Percentiles rank a stretch among this genome's conserved stretches.
Evolutionary conservation across 495 filamentous ascomycete genomes (phyloP).

Genomic region (Neurospora terricola): DNA sequence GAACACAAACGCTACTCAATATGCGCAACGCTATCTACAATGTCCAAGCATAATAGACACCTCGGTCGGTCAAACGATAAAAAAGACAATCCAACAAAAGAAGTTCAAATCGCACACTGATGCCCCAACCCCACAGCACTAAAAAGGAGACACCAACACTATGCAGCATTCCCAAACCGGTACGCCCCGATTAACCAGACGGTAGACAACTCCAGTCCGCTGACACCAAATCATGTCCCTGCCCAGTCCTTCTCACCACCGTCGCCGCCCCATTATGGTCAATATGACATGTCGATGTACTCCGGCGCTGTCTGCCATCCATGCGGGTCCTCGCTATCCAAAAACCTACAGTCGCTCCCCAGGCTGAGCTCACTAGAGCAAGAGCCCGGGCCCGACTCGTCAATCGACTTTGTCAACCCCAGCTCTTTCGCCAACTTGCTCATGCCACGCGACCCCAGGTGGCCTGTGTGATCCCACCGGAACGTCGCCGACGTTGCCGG

Average conservation of each 20-base stretch:
- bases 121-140: not conserved
- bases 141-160: not conserved
- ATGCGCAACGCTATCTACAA: not conserved
- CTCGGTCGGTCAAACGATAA: not conserved
- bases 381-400: not conserved
- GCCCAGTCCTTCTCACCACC: not conserved
- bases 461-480: conserved; percentile 4
- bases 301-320: conserved; percentile 9
- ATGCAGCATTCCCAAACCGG: not conserved
- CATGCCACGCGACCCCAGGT: not conserved
- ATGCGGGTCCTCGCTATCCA: conserved; percentile 17
- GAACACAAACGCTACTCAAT: not conserved
- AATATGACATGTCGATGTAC: not conserved
- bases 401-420: not conserved
- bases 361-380: not conserved
- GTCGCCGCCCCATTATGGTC: not conserved
- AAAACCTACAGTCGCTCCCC: conserved; percentile 5
- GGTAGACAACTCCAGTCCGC: not conserved
- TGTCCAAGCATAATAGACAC: not conserved
- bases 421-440: conserved; percentile 1
- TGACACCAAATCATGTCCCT: not conserved
- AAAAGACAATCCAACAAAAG: not conserved
- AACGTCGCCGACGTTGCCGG: not conserved
- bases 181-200: not conserved
- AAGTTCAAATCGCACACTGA: not conserved